phyloP scores from a whole-genome alignment of 1,139 yeast genomes.

The Taphrina populina region DNA sequence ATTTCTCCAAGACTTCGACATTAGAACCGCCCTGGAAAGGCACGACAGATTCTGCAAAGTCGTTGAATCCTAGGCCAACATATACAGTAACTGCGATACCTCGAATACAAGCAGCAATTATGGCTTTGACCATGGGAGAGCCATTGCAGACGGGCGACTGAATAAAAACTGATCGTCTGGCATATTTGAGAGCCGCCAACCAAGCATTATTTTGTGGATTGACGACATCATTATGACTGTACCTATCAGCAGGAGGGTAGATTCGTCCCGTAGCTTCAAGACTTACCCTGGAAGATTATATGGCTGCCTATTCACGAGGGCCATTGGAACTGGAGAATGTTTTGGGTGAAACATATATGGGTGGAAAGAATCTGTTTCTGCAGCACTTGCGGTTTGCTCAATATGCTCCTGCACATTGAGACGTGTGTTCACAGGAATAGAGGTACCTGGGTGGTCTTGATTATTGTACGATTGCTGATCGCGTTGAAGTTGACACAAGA shows the following conservation, averaged over 20 bases:
- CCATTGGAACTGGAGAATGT: slow-evolving; percentile 18
- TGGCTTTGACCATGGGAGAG: slow-evolving; percentile 2
- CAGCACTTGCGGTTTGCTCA: slow-evolving; percentile 2
- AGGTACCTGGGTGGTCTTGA: background rate
- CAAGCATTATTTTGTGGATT: slow-evolving; percentile 28
- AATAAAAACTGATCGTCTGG: slow-evolving; percentile 14
- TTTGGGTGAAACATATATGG: slow-evolving; percentile 21
- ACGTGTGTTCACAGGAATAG: slow-evolving; percentile 9
- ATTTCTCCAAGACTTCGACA: slow-evolving; percentile 7
- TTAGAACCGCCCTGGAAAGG: slow-evolving; percentile 24
- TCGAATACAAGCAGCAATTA: slow-evolving; percentile 15
- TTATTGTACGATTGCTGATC: background rate
- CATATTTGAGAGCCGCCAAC: slow-evolving; percentile 21
- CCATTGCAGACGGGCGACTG: slow-evolving; percentile 24
- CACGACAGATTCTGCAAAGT: slow-evolving; percentile 10
- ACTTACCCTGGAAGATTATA: slow-evolving; percentile 14
- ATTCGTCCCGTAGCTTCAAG: background rate
- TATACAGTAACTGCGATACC: slow-evolving; percentile 13
- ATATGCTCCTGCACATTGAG: slow-evolving; percentile 14
- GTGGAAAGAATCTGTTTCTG: slow-evolving; percentile 8
- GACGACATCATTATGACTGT: slow-evolving; percentile 11
- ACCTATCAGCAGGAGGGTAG: background rate
- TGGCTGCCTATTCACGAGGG: slow-evolving; percentile 22
- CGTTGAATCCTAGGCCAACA: slow-evolving; percentile 27
- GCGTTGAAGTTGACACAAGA: background rate